Conservation (phyloP, 768 basidiomycete genomes). For the Clitopilus hobsonii region DNA sequence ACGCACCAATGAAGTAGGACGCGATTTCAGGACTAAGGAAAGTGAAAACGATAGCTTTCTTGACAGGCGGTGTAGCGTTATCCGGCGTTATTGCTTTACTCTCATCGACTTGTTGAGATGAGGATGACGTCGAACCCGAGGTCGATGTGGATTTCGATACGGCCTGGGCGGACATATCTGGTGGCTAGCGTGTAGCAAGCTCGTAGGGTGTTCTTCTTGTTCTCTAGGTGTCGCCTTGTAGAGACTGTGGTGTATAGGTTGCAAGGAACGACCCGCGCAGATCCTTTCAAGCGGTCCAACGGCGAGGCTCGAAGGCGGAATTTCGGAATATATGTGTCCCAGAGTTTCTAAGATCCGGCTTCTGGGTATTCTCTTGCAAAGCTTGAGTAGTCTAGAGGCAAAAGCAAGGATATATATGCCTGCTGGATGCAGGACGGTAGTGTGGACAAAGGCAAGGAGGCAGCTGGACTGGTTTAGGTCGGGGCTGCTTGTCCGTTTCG, state of each 20-base stretch:
- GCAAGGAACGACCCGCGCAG: neutral
- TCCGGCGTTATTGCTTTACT: neutral
- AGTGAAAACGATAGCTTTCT: slow-evolving; percentile 6
- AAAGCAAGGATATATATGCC: neutral
- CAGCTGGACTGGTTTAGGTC: neutral
- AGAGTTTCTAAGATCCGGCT: neutral
- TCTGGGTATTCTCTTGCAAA: too few species aligned
- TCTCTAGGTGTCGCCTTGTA: neutral
- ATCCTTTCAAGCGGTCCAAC: neutral
- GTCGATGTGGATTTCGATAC: neutral
- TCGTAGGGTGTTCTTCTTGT: neutral
- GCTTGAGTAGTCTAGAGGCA: too few species aligned
- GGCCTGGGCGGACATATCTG: neutral
- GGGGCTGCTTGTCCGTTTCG: neutral
- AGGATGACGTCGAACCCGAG: neutral
- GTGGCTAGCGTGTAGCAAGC: neutral
- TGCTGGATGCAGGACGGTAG: neutral
- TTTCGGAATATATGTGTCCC: neutral
- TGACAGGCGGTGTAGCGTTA: neutral
- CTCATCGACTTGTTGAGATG: neutral
- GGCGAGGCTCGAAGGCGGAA: neutral
- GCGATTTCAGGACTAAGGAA: slow-evolving; percentile 33
- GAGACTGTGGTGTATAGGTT: neutral
- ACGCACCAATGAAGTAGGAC: slow-evolving; percentile 40
- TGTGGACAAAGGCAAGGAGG: neutral